Conservation (phyloP, 306 rosid genomes). For the Mimosa bimucronata region DNA sequence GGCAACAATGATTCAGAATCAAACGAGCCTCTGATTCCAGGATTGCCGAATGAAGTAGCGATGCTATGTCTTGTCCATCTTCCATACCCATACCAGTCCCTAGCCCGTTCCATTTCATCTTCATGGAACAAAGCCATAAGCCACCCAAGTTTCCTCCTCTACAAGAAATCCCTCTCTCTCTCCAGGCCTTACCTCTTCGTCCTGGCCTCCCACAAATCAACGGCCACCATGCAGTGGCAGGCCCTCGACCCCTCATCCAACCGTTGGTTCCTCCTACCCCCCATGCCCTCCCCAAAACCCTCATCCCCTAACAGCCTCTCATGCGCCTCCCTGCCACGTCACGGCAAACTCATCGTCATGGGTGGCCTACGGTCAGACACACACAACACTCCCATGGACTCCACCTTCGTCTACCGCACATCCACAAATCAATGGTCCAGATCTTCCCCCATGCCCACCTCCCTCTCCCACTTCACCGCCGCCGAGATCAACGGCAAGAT, state of each 20-base stretch:
- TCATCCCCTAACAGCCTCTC: slow-evolving; percentile 32
- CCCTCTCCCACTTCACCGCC: slow-evolving; percentile 39
- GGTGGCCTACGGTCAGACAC: slow-evolving; percentile 38
- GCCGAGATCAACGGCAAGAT: slow-evolving; percentile 45
- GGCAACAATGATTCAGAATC: slow-evolving; percentile 11
- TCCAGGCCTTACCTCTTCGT: slow-evolving; percentile 56
- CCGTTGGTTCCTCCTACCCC: slow-evolving; percentile 65
- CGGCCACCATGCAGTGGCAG: slow-evolving; percentile 59
- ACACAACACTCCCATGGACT: slow-evolving; percentile 20
- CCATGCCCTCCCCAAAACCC: slow-evolving; percentile 41
- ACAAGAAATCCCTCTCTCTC: slow-evolving; percentile 42
- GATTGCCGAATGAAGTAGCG: slow-evolving; percentile 64
- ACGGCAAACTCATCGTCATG: slow-evolving; percentile 58
- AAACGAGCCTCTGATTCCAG: slow-evolving; percentile 53
- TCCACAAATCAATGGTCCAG: slow-evolving; percentile 57
- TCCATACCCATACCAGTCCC: slow-evolving; percentile 65
- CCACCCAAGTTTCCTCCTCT: slow-evolving; percentile 39
- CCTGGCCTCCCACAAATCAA: slow-evolving; percentile 42
- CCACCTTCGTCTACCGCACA: slow-evolving; percentile 43
- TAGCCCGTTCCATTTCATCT: slow-evolving; percentile 60
- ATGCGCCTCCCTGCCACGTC: slow-evolving; percentile 53
- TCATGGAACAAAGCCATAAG: slow-evolving; percentile 66
- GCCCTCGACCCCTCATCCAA: slow-evolving; percentile 64
- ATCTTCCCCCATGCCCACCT: slow-evolving; percentile 5
- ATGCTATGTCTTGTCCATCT: slow-evolving; percentile 68